Evolutionary conservation across 2,329 filamentous ascomycete species (phyloP).

Genomic region (Gaeumannomyces tritici): DNA sequence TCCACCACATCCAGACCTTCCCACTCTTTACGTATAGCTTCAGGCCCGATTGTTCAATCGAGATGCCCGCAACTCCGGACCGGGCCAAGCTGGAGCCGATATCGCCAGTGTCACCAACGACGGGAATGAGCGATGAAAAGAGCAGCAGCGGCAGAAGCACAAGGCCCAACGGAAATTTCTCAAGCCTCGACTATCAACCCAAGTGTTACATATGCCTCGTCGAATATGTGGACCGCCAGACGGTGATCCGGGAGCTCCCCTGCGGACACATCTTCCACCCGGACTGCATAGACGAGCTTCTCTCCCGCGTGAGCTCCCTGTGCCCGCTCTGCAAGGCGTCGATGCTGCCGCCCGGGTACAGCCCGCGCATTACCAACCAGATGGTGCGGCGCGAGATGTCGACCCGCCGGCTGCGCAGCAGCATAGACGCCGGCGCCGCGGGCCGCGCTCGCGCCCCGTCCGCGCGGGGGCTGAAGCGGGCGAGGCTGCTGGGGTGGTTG

Average conservation of each 20-base stretch:
- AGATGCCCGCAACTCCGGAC: not conserved
- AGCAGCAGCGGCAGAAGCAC: constrained; percentile 7
- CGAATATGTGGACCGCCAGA: constrained; percentile 59
- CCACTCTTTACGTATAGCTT: constrained; percentile 68
- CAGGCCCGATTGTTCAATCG: constrained; percentile 26
- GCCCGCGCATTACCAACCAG: constrained; percentile 65
- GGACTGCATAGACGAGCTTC: constrained; percentile 80
- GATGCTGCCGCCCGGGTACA: constrained; percentile 61
- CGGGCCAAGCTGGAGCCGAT: not conserved
- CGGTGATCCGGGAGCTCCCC: constrained; percentile 73
- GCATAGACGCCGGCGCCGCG: constrained; percentile 26
- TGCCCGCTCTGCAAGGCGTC: constrained; percentile 87
- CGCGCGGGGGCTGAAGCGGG: not conserved
- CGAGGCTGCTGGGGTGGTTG: constrained; percentile 11
- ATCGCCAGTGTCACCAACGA: not conserved
- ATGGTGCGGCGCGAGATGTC: constrained; percentile 79
- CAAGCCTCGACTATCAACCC: constrained; percentile 53
- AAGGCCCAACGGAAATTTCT: constrained; percentile 11
- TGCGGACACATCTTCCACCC: constrained; percentile 93
- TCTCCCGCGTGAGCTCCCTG: constrained; percentile 68
- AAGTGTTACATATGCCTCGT: constrained; percentile 87
- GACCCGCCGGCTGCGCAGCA: constrained; percentile 49
- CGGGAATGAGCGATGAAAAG: not conserved
- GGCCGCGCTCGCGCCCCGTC: no score
- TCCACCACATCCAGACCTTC: constrained; percentile 59